Conservation (phyloP, 2,329 filamentous ascomycete species). For the Pyricularia pennisetigena region DNA sequence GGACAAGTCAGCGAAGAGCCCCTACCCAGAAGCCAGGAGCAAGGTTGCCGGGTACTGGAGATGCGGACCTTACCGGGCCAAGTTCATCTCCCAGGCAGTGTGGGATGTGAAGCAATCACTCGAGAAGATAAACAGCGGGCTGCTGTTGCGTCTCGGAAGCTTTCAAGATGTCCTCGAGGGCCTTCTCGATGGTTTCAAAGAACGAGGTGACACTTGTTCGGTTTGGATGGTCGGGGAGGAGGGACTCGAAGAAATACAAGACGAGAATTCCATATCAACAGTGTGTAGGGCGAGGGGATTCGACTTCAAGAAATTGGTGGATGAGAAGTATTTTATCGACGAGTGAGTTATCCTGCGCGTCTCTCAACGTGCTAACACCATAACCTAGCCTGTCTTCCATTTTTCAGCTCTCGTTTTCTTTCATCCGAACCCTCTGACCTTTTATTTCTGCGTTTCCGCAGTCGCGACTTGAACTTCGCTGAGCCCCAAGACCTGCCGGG, state of each 20-base stretch:
- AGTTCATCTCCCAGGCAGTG: conserved; percentile 62
- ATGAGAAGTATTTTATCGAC: conserved; percentile 73
- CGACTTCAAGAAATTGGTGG: conserved; percentile 55
- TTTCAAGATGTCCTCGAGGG: conserved; percentile 46
- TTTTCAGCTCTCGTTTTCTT: no score
- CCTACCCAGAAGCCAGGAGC: conserved; percentile 60
- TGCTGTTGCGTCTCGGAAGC: conserved; percentile 55
- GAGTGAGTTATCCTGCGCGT: conserved; percentile 46
- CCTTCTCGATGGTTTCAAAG: conserved; percentile 40
- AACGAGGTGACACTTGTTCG: conserved; percentile 32
- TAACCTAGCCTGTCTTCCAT: neutral
- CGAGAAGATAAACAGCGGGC: conserved; percentile 45
- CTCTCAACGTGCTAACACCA: neutral
- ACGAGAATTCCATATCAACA: conserved; percentile 46
- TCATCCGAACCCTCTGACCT: neutral
- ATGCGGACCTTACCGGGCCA: conserved; percentile 61
- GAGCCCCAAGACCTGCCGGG: conserved; percentile 55
- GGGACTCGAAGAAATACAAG: conserved; percentile 56
- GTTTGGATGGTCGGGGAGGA: conserved; percentile 70
- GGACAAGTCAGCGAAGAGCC: conserved; percentile 36
- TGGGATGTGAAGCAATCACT: conserved; percentile 62
- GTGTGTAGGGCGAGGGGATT: conserved; percentile 42
- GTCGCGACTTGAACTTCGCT: conserved; percentile 54
- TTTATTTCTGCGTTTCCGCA: conserved; percentile 22
- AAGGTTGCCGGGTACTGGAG: conserved; percentile 59